phyloP scores from a whole-genome alignment of 1,284 basidiomycete genomes.

The Austroboletus novae-zelandiae region DNA sequence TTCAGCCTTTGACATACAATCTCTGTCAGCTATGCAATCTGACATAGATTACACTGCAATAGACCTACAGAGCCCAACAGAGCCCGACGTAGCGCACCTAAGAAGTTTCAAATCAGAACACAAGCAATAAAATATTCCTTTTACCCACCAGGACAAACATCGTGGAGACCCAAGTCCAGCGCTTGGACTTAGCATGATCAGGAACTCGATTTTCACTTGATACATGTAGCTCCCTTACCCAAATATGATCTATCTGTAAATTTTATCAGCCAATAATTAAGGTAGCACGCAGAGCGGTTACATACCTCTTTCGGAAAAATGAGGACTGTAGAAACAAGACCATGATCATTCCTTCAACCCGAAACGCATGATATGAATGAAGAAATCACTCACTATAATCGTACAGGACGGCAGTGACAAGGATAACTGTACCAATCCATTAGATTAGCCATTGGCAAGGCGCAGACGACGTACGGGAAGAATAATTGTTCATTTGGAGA shows the following conservation, averaged over 20 bases:
- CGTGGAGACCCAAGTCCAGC: background rate
- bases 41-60: background rate
- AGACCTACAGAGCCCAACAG: background rate
- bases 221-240: background rate
- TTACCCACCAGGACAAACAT: background rate
- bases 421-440: background rate
- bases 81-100: background rate
- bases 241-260: background rate
- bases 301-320: conserved; percentile 9
- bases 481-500: background rate
- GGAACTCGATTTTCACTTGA: background rate
- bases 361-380: background rate
- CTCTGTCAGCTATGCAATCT: background rate
- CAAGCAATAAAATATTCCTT: background rate
- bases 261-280: background rate
- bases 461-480: background rate
- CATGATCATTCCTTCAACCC: background rate
- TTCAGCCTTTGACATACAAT: background rate
- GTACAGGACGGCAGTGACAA: conserved; percentile 3
- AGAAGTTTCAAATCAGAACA: background rate
- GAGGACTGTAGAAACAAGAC: background rate
- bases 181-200: background rate
- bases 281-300: background rate
- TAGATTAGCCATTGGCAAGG: background rate
- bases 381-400: conserved; percentile 13